phyloP scores from a whole-genome alignment of 371 early-diverging fungal species.

The Rhizopus stolonifer region DNA sequence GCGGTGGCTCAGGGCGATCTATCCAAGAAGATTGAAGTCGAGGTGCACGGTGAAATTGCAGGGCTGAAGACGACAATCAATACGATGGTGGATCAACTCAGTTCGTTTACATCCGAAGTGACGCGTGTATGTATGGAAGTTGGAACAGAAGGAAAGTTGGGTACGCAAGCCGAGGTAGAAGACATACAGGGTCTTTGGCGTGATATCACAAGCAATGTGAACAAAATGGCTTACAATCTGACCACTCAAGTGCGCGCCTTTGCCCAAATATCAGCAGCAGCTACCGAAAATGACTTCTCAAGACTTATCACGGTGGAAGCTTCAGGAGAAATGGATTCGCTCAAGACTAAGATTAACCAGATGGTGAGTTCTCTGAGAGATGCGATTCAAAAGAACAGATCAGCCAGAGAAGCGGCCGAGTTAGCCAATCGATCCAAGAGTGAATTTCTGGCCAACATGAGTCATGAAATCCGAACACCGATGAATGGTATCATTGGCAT shows the following conservation, averaged over 20 bases:
- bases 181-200: conserved; percentile 69
- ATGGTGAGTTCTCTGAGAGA: conserved; percentile 69
- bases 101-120: conserved; percentile 48
- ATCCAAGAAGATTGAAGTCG: conserved; percentile 39
- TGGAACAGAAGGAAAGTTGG: conserved; percentile 55
- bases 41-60: conserved; percentile 51
- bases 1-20: conserved; percentile 52
- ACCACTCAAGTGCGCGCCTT: conserved; percentile 63
- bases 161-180: conserved; percentile 39
- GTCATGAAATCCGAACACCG: conserved; percentile 76
- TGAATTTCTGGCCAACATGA: conserved; percentile 77
- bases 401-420: conserved; percentile 74
- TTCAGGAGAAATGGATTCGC: conserved; percentile 74
- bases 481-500: conserved; percentile 82
- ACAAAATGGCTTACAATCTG: conserved; percentile 53
- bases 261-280: conserved; percentile 62
- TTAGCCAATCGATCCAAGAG: conserved; percentile 73
- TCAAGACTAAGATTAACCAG: conserved; percentile 77
- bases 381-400: conserved; percentile 69
- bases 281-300: conserved; percentile 67
- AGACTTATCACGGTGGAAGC: conserved; percentile 70
- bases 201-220: conserved; percentile 59
- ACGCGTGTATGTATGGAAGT: conserved; percentile 49
- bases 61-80: conserved; percentile 55
- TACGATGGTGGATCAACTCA: conserved; percentile 55